These are phyloP conservation scores for Ophiocordyceps unilateralis DNA, from an alignment of 2,329 filamentous ascomycete species.

Conservation along the genomic window DNA sequence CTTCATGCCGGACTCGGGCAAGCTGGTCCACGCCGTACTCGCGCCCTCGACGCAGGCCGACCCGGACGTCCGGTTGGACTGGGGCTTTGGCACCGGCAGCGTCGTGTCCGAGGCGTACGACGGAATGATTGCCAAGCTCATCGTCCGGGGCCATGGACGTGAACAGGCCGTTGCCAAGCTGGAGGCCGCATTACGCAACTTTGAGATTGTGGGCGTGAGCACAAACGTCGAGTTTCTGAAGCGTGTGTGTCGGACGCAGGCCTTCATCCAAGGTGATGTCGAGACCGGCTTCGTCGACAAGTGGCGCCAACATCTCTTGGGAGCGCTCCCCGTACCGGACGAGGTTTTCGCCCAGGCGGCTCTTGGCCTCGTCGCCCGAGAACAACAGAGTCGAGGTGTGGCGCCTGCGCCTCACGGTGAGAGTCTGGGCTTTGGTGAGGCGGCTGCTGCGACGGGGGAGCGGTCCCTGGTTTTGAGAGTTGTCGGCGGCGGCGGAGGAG, in stretches of 20 bases:
- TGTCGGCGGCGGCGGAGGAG: conserved; percentile 47
- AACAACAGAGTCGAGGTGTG: conserved; percentile 15
- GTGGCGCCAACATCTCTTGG: conserved; percentile 64
- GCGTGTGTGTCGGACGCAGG: conserved; percentile 60
- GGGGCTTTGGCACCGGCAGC: conserved; percentile 81
- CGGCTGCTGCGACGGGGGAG: conserved; percentile 20
- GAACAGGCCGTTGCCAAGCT: conserved; percentile 72
- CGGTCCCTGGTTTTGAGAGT: conserved; percentile 35
- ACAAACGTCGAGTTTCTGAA: conserved; percentile 98
- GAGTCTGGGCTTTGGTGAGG: conserved; percentile 36
- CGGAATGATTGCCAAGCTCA: conserved; percentile 97
- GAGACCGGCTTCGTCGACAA: conserved; percentile 96
- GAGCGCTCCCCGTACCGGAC: conserved; percentile 37
- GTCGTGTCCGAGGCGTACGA: conserved; percentile 91
- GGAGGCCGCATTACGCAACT: conserved; percentile 62
- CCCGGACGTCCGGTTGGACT: conserved; percentile 74
- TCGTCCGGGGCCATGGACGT: conserved; percentile 66
- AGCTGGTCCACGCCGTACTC: conserved; percentile 64
- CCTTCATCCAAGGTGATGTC: conserved; percentile 74
- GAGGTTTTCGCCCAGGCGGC: conserved; percentile 81
- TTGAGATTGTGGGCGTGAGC: conserved; percentile 80
- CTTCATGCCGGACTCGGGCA: conserved; percentile 88
- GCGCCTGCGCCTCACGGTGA: conserved; percentile 24
- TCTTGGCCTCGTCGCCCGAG: conserved; percentile 48
- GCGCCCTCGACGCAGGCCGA: conserved; percentile 40